Evolutionary conservation across 1,284 basidiomycete genomes (phyloP).

Genomic region (Volvariella volvacea): DNA sequence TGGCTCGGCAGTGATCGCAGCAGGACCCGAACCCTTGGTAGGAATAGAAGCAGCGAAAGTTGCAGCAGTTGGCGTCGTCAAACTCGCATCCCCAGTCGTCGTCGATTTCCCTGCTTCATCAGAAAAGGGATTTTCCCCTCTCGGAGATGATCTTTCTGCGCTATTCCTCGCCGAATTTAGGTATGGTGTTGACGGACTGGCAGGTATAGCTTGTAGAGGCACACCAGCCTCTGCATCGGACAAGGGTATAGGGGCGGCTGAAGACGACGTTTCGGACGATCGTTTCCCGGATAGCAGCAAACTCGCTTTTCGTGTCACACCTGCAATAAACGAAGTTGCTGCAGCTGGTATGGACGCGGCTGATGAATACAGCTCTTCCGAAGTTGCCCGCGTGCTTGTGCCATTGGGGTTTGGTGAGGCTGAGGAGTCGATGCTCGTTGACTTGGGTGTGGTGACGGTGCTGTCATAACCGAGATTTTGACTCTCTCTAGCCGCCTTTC

Average conservation of each 20-base stretch:
- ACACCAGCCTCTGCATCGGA: slow-evolving; percentile 4
- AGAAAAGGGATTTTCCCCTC: no score
- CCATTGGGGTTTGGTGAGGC: not conserved
- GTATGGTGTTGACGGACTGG: slow-evolving; percentile 2
- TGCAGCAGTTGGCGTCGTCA: no score
- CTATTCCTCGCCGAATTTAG: no score
- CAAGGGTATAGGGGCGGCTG: slow-evolving; percentile 25
- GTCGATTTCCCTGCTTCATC: no score
- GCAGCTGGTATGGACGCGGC: slow-evolving; percentile 23
- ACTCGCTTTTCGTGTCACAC: slow-evolving; percentile 49
- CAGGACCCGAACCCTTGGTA: slow-evolving; percentile 10
- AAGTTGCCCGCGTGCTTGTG: no score
- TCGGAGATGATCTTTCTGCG: no score
- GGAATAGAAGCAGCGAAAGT: slow-evolving; percentile 3
- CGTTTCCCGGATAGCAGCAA: slow-evolving; percentile 34
- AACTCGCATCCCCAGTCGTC: no score
- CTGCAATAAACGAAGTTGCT: slow-evolving; percentile 42
- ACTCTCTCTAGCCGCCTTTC: slow-evolving; percentile 22
- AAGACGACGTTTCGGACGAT: slow-evolving; percentile 17
- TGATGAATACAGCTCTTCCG: no score
- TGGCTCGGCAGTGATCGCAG: no score
- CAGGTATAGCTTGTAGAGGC: slow-evolving; percentile 3
- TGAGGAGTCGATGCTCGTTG: slow-evolving; percentile 51
- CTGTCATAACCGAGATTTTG: no score
- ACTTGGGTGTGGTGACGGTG: not conserved